Evolutionary conservation across 2,329 filamentous ascomycete genomes (phyloP), one percentile per base, ranked within the genome.

Genomic region (Dactylonectria estremocensis): DNA sequence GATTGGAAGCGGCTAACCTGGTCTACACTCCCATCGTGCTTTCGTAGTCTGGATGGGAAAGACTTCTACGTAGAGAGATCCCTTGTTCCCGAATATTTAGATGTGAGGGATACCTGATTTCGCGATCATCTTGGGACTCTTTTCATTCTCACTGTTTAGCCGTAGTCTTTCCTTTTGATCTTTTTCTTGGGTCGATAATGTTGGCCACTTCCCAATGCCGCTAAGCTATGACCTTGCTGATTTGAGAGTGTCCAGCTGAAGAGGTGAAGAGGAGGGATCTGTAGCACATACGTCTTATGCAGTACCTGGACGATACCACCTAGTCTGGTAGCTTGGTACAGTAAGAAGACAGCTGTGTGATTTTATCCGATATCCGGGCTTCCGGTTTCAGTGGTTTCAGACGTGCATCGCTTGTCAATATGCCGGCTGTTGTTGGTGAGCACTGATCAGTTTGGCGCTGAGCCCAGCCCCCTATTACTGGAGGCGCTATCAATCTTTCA

Each of bases 1-100:
- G 78, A 69, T 14, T 0, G 24, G 53, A 56, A 46, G 48, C 45
- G 22, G 49, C 20, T 16, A 40, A 40, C 37, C 37, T 18, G 16
- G 40, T n/a, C 40, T 11, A 14, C 40, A 43, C 16, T 43, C 3
- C 24, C 4, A 28, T 28, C 24, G 24, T 28, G 24, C 7, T 7
- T 28, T 28, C 24, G 24, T 28, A 28, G 24, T 28, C 24, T 28
- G 24, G 24, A 28, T n/a, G n/a, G n/a, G n/a, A n/a, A n/a, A n/a
- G n/a, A n/a, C n/a, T n/a, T n/a, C n/a, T n/a, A n/a, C n/a, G n/a
- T n/a, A n/a, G n/a, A n/a, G n/a, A n/a, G n/a, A n/a, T n/a, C n/a
- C n/a, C n/a, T n/a, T n/a, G n/a, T n/a, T n/a, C n/a, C n/a, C n/a
- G n/a, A n/a, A n/a, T n/a, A n/a, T n/a, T n/a, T n/a, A n/a, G n/a